Evolutionary conservation across 164 flowering plant genomes (phyloP).

Genomic region (Dillenia turbinata): DNA sequence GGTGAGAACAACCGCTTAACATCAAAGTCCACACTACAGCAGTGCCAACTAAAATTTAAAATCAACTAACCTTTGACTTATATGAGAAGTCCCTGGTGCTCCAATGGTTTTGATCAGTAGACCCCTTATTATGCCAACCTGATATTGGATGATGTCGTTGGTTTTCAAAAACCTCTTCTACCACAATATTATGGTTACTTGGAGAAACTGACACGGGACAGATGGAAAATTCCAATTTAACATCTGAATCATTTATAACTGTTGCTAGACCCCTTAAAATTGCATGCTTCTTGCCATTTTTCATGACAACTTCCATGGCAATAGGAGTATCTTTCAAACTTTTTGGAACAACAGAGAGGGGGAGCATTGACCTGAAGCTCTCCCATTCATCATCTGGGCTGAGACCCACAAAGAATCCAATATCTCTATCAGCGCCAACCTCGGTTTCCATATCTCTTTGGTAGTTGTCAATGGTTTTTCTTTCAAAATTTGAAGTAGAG

Average conservation of each 20-base stretch:
- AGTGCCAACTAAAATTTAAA: neutral
- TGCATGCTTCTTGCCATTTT: slow-evolving; percentile 91
- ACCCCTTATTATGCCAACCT: slow-evolving; percentile 59
- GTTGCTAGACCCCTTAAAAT: slow-evolving; percentile 75
- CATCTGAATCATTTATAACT: slow-evolving; percentile 76
- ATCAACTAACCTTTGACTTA: slow-evolving; percentile 55
- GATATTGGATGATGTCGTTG: slow-evolving; percentile 56
- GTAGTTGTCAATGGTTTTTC: slow-evolving; percentile 43
- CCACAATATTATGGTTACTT: slow-evolving; percentile 16
- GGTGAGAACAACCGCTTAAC: slow-evolving; percentile 1
- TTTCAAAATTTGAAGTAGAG: slow-evolving; percentile 80
- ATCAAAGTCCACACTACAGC: neutral
- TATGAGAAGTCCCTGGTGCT: slow-evolving; percentile 67
- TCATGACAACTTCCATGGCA: slow-evolving; percentile 76
- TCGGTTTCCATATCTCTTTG: slow-evolving; percentile 35
- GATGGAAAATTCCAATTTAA: slow-evolving; percentile 53
- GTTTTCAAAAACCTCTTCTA: slow-evolving; percentile 75
- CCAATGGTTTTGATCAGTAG: slow-evolving; percentile 63
- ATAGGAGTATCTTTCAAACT: slow-evolving; percentile 45
- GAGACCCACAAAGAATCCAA: slow-evolving; percentile 79
- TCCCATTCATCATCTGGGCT: slow-evolving; percentile 73
- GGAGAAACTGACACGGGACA: slow-evolving; percentile 35
- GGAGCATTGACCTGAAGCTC: slow-evolving; percentile 72
- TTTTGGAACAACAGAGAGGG: slow-evolving; percentile 76
- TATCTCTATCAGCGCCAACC: slow-evolving; percentile 39